Percentiles rank a stretch among this genome's conserved stretches.
Evolutionary conservation across 2,329 filamentous ascomycete genomes (phyloP).

Genomic region (Rutstroemia sp.): DNA sequence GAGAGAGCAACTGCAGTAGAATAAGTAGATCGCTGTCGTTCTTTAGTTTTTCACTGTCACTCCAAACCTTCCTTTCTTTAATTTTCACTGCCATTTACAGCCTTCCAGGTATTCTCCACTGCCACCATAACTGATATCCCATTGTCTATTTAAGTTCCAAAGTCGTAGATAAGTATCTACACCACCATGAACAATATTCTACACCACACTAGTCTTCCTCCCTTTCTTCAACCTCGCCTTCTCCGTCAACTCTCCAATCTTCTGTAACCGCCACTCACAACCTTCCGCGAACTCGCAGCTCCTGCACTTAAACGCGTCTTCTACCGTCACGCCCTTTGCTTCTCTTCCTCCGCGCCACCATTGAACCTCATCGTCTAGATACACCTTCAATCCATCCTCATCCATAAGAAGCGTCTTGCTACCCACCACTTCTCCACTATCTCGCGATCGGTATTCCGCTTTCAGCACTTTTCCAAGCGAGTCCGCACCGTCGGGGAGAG

Average conservation of each 20-base stretch:
- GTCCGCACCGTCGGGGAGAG: slow-evolving; percentile 40
- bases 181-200: neutral
- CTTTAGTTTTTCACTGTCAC: no score
- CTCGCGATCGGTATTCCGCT: slow-evolving; percentile 44
- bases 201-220: slow-evolving; percentile 3
- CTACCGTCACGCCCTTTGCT: slow-evolving; percentile 67
- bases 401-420: slow-evolving; percentile 61
- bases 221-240: slow-evolving; percentile 18
- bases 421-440: slow-evolving; percentile 45
- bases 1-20: no score
- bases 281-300: slow-evolving; percentile 74
- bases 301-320: slow-evolving; percentile 84
- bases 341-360: slow-evolving; percentile 80
- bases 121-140: no score
- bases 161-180: no score
- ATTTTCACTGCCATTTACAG: no score
- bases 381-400: slow-evolving; percentile 51
- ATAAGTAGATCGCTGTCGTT: no score
- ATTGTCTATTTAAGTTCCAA: no score
- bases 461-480: slow-evolving; percentile 50
- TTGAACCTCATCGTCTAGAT: slow-evolving; percentile 62
- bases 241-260: slow-evolving; percentile 50
- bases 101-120: no score
- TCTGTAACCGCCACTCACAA: slow-evolving; percentile 70
- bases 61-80: no score